These are phyloP conservation scores for Violaceomyces palustris DNA, from an alignment of 1,284 basidiomycete species.

Conservation along the genomic window DNA sequence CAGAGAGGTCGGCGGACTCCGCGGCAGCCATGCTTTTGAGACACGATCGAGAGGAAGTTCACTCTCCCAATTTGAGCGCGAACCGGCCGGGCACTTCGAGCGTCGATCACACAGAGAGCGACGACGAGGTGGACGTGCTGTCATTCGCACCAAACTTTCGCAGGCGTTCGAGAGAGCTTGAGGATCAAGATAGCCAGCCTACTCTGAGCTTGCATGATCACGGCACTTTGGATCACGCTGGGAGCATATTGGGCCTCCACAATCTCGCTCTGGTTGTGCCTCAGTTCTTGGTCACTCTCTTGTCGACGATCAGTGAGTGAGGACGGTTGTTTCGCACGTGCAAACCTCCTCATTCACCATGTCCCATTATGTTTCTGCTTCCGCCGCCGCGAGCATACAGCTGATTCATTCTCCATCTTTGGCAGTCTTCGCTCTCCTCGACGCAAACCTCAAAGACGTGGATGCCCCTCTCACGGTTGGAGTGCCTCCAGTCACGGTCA, in stretches of 20 bases:
- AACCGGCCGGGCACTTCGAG: too few species aligned
- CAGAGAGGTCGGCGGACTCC: constrained; percentile 6
- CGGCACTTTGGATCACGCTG: constrained; percentile 59
- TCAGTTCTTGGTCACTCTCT: constrained; percentile 63
- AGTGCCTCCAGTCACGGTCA: too few species aligned
- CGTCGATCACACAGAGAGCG: constrained; percentile 4
- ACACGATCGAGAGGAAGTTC: background rate
- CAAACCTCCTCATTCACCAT: background rate
- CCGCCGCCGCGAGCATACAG: too few species aligned
- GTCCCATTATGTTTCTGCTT: background rate
- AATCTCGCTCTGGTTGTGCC: constrained; percentile 36
- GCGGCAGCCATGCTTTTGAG: constrained; percentile 3
- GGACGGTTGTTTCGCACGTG: background rate
- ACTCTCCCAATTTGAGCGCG: too few species aligned
- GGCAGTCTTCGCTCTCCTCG: background rate
- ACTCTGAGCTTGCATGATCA: constrained; percentile 1
- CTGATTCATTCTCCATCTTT: background rate
- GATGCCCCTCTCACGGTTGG: too few species aligned
- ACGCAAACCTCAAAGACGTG: background rate
- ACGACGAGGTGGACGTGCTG: constrained; percentile 6
- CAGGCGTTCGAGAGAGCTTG: background rate
- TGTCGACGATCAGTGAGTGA: constrained; percentile 64
- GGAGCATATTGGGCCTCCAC: constrained; percentile 88
- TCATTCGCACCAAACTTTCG: constrained; percentile 6
- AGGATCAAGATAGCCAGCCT: background rate